Evolutionary conservation across 163 green algal species (phyloP).

Genomic region (Scenedesmus sp.): DNA sequence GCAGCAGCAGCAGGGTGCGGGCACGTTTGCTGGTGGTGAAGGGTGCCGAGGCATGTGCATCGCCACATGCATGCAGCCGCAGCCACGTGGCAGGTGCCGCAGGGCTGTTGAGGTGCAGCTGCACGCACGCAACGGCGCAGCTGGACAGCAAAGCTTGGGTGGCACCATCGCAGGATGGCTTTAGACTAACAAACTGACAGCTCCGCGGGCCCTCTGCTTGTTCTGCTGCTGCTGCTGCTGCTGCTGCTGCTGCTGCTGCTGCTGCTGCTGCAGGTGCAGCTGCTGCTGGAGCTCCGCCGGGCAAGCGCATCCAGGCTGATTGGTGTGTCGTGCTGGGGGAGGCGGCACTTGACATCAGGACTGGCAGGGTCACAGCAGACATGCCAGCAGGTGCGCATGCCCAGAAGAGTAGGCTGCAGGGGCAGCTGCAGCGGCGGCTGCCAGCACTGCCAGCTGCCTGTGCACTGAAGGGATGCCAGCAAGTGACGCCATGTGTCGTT

Average conservation of each 20-base stretch:
- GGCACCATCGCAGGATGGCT: no score
- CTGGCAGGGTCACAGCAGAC: conserved; percentile 41
- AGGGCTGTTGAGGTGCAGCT: no score
- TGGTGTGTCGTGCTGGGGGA: conserved; percentile 77
- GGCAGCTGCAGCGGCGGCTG: not conserved
- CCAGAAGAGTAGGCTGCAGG: no score
- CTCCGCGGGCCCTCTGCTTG: no score
- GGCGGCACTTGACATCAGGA: conserved; percentile 70
- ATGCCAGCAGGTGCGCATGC: not conserved
- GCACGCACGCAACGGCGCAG: no score
- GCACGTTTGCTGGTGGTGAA: not conserved
- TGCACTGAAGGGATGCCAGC: not conserved
- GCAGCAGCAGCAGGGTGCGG: conserved; percentile 8
- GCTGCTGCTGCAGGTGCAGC: not conserved
- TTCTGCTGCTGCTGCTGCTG: no score
- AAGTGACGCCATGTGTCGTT: no score
- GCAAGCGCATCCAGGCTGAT: conserved; percentile 65
- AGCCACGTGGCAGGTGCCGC: not conserved
- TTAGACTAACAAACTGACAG: no score
- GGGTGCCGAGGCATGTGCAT: no score
- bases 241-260: not conserved
- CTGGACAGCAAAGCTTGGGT: not conserved
- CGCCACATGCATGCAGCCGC: not conserved
- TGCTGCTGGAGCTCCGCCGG: not conserved
- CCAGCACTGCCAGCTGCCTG: not conserved